Percentiles rank a stretch among this genome's conserved stretches.
Evolutionary conservation across 225 moss, liverwort and hornwort species (phyloP).

Genomic region (Neckera pumila): DNA sequence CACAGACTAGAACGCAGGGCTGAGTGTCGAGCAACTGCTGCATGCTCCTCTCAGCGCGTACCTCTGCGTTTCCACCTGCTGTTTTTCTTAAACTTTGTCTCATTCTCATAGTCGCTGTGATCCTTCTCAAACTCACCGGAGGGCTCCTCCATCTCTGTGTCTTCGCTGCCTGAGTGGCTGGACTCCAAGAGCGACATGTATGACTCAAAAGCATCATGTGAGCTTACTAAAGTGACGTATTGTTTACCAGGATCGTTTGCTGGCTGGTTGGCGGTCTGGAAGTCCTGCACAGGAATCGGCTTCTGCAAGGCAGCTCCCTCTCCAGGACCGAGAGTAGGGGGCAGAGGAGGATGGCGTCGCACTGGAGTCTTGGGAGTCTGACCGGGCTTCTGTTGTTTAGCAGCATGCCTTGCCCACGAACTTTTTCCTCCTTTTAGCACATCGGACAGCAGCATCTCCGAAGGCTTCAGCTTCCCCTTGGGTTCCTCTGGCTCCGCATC

Average conservation of each 20-base stretch:
- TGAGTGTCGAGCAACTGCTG: background rate
- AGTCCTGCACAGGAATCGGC: background rate
- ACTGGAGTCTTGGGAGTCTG: no score
- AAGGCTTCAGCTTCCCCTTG: background rate
- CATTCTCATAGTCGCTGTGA: background rate
- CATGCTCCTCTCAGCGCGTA: background rate
- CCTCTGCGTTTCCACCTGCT: no score
- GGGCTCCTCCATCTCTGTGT: background rate
- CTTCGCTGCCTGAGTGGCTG: background rate
- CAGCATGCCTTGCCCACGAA: no score
- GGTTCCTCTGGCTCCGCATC: background rate
- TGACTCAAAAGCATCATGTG: background rate
- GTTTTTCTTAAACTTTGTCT: background rate
- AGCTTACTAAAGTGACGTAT: background rate
- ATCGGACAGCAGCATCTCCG: background rate
- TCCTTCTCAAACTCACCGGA: no score
- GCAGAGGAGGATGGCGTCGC: background rate
- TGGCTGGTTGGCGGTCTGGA: background rate
- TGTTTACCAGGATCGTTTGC: background rate
- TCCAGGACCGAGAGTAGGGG: background rate
- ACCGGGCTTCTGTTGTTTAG: background rate
- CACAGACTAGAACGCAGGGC: background rate
- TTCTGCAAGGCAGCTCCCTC: background rate
- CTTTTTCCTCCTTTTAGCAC: background rate
- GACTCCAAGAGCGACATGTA: background rate